A percentile compares a stretch with the other conserved stretches of the same genome.
These are phyloP conservation scores for Paramecium sexaurelia DNA, from an alignment of 73 alveolate species.

Conservation along the genomic window DNA sequence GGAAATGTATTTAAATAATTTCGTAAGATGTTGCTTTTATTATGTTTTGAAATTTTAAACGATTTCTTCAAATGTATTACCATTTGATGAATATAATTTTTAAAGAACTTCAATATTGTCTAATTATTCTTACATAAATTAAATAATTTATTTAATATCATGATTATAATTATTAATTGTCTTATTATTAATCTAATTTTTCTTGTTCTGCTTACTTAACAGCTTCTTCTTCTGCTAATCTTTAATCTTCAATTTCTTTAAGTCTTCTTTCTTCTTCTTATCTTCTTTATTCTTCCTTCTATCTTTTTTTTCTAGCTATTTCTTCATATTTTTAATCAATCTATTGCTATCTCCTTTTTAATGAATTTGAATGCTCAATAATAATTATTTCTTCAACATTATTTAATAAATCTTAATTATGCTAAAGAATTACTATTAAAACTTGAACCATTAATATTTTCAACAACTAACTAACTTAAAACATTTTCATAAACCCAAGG, in stretches of 20 bases:
- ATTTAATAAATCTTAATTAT: neutral
- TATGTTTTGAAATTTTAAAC: neutral
- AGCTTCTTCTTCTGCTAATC: conserved; percentile 44
- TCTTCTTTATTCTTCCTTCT: conserved; percentile 27
- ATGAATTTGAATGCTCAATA: neutral
- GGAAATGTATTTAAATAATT: neutral
- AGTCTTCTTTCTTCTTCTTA: conserved; percentile 26
- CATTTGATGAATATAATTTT: neutral
- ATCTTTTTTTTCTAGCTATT: conserved; percentile 13
- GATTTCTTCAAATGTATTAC: neutral
- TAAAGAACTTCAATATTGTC: neutral
- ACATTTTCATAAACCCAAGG: conserved; percentile 64
- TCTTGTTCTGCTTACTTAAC: neutral
- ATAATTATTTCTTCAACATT: neutral
- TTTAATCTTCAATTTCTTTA: conserved; percentile 38
- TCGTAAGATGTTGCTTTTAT: neutral
- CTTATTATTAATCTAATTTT: neutral
- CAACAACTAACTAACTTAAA: conserved; percentile 11
- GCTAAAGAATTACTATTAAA: neutral
- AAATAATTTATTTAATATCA: neutral
- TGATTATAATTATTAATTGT: neutral
- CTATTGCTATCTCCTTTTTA: neutral
- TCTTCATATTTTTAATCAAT: neutral
- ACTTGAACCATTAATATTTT: neutral
- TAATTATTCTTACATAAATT: neutral